Percentiles rank a stretch among this genome's conserved stretches.
Evolutionary conservation across 768 basidiomycete genomes (phyloP).

Genomic region (Lenzites betulinus): DNA sequence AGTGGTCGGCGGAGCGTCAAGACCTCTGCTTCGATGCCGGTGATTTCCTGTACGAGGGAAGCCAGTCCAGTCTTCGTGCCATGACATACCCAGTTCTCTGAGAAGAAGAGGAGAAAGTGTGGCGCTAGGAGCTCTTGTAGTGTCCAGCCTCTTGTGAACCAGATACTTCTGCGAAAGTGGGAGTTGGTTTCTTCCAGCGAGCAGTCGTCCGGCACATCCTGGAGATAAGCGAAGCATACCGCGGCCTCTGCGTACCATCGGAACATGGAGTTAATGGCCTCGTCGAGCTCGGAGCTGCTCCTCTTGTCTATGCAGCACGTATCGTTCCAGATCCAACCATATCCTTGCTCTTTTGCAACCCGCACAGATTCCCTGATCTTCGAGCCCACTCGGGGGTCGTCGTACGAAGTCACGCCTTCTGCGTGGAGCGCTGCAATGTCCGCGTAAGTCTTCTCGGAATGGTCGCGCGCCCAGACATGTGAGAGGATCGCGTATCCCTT

Average conservation of each 20-base stretch:
- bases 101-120: neutral
- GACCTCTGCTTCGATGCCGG: neutral
- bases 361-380: too few relatives aligned
- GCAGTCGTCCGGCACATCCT: neutral
- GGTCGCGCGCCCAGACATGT: too few relatives aligned
- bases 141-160: constrained; percentile 8
- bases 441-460: too few relatives aligned
- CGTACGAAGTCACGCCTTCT: too few relatives aligned
- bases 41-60: neutral
- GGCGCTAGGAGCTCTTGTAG: constrained; percentile 8
- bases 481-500: too few relatives aligned
- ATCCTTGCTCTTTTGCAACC: too few relatives aligned
- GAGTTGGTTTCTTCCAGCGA: neutral
- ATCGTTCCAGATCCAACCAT: constrained; percentile 7
- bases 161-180: neutral
- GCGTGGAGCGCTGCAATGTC: too few relatives aligned
- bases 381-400: too few relatives aligned
- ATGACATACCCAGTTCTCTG: neutral
- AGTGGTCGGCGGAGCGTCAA: neutral
- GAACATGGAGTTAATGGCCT: constrained; percentile 13
- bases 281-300: neutral
- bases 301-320: constrained; percentile 11
- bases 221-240: constrained; percentile 3
- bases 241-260: constrained; percentile 1
- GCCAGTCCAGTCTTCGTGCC: constrained; percentile 3